Percentiles rank a stretch among this genome's conserved stretches.
Evolutionary conservation across 305 asterid genomes (phyloP).

Genomic region (Solanum aculeatissimum): DNA sequence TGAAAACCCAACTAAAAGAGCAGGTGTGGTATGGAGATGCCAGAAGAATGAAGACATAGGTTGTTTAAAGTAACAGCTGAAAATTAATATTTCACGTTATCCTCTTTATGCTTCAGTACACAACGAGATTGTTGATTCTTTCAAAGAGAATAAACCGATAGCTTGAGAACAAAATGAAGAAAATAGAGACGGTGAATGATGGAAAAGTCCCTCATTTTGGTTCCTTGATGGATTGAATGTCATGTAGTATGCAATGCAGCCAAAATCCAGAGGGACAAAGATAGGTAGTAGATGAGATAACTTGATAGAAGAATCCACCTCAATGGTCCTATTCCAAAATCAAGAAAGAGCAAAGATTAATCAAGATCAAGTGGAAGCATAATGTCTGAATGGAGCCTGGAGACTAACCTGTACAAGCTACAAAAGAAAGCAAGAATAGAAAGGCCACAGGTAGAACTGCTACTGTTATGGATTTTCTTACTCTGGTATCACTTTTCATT

Average conservation of each 20-base stretch:
- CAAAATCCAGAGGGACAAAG: constrained; percentile 4
- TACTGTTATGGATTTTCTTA: background rate
- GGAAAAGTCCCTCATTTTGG: background rate
- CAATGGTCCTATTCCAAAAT: background rate
- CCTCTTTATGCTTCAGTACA: background rate
- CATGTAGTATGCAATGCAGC: constrained; percentile 4
- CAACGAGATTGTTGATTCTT: background rate
- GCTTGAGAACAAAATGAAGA: background rate
- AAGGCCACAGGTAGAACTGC: background rate
- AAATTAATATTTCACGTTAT: background rate
- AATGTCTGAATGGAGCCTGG: background rate
- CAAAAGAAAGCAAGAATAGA: constrained; percentile 3
- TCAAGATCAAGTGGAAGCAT: background rate
- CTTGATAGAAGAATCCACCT: constrained; percentile 16
- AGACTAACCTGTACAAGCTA: constrained; percentile 6
- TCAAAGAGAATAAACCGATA: background rate
- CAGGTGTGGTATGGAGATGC: background rate
- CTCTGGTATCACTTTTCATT: background rate
- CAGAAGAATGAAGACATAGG: background rate
- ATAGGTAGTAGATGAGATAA: constrained; percentile 6
- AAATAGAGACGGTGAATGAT: background rate
- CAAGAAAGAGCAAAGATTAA: background rate
- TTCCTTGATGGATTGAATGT: background rate
- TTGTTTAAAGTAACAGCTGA: background rate
- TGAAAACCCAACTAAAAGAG: background rate